Evolutionary conservation across 163 green algal species (phyloP).

Genomic region (Chlorella variabilis): DNA sequence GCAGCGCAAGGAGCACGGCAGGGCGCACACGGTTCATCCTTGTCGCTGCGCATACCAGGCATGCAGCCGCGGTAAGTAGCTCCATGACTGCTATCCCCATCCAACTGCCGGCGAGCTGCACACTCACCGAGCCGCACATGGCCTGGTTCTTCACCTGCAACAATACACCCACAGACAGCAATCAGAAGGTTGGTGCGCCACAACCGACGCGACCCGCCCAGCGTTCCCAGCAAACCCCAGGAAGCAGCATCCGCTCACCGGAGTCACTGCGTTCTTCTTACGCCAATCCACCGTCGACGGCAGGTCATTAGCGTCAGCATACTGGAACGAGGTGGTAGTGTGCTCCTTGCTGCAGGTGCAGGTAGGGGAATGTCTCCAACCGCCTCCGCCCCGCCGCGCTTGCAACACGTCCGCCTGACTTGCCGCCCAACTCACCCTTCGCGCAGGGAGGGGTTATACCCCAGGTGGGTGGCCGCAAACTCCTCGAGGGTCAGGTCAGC

Average conservation of each 20-base stretch:
- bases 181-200: too few relatives aligned
- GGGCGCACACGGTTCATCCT: too few relatives aligned
- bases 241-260: too few relatives aligned
- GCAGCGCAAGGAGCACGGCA: too few relatives aligned
- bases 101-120: neutral
- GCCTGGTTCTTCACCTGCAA: conserved; percentile 98
- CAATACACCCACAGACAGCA: too few relatives aligned
- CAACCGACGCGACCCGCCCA: too few relatives aligned
- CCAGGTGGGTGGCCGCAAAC: conserved; percentile 75
- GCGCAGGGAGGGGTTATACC: conserved; percentile 53
- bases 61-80: too few relatives aligned
- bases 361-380: neutral
- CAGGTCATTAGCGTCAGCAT: conserved; percentile 45
- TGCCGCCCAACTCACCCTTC: neutral
- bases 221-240: too few relatives aligned
- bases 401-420: neutral
- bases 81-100: too few relatives aligned
- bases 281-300: conserved; percentile 84
- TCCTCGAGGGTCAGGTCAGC: conserved; percentile 87
- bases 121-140: conserved; percentile 52
- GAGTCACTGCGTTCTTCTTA: conserved; percentile 81
- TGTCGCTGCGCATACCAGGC: too few relatives aligned
- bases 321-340: conserved; percentile 33
- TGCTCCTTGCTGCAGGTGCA: neutral
- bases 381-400: neutral